Base-by-base conservation (phyloP, 768 basidiomycete genomes). In the Trametopsis cervina region DNA sequence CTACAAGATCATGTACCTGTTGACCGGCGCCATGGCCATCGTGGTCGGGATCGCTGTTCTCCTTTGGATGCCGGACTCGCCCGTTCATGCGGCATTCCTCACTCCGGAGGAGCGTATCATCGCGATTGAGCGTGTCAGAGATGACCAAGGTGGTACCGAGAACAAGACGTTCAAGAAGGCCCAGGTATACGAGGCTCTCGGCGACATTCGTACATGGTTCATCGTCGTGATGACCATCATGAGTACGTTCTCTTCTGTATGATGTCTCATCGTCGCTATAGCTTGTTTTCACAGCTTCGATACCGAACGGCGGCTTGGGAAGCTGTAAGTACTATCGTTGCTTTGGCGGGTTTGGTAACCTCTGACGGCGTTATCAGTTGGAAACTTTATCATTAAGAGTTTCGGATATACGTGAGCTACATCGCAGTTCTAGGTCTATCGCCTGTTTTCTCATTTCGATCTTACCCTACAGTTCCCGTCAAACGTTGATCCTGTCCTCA, bases 391-490 rank as follows among this genome's bases (percentile, higher is more conserved):
- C 47, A 76, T 83, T 59, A 76, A 75, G 66, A 70, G 68, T 52
- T 81, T 82, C 52, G 81, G 81, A 22, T 83, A 81, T 43, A 79
- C 78, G 76, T 78, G 63, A 6, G 75, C 60, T n/a, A n/a, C n/a
- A n/a, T n/a, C n/a, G n/a, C n/a, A n/a, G n/a, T n/a, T n/a, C n/a
- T n/a, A n/a, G n/a, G n/a, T n/a, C n/a, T n/a, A n/a, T n/a, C n/a
- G n/a, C n/a, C n/a, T n/a, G n/a, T n/a, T n/a, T n/a, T n/a, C n/a
- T n/a, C n/a, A n/a, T n/a, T n/a, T n/a, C n/a, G n/a, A n/a, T n/a
- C n/a, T n/a, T n/a, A 11, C n/a, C n/a, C 40, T 10, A 6, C 45
- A 80, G 77, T 10, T 74, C 82, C 4, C 76, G 70, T 58, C 78
- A 81, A 56, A 75, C 81, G 0, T 63, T 84, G n/a, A 82, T 83